Base-by-base conservation (phyloP, 768 basidiomycete species). In the Lactarius evosmus region DNA sequence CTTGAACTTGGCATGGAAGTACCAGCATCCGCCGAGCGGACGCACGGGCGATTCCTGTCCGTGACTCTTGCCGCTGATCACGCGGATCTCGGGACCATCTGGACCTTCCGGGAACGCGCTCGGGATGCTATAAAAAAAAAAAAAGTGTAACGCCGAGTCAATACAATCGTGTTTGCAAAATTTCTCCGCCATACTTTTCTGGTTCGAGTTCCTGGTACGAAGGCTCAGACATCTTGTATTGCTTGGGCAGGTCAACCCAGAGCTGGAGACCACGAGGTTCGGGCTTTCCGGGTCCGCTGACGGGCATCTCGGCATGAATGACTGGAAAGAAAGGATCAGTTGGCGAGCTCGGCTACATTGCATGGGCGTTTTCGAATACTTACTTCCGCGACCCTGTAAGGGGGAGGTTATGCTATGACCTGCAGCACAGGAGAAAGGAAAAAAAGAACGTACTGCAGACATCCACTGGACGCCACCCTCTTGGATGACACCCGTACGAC, bases 391-490 rank as follows among this genome's bases (percentile, higher is more conserved):
- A 38, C 83, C 83, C 80, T 78, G 50, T n/a, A 64, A 57, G 61
- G 46, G n/a, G 25, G 16, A 56, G 32, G 1, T 30, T 53, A 34
- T 3, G 25, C 32, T 52, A 62, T 69, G 49, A 41, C 16, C 7
- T 25, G 29, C 14, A 14, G 8, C 17, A 25, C 8, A 41, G 7
- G 29, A 22, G n/a, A 51, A 38, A 62, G 12, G n/a, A n/a, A 53
- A 16, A 22, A 25, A 58, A 58, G 56, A 36, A 74, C 83, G 76
- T 61, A 87, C 89, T 16, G 89, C 89, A 73, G 83, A 86, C 95
- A 96, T 96, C 93, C 95, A 97, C 71, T 98, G 95, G 2, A 97
- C 87, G 55, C 94, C 96, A 4, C 95, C 95, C 9, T 86, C 72
- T 44, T 83, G 75, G 58, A 92, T 89, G 19, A 81, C 83, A 41